Evolutionary conservation across 2,329 filamentous ascomycete genomes (phyloP).

Genomic region (Pleomassaria siparia): DNA sequence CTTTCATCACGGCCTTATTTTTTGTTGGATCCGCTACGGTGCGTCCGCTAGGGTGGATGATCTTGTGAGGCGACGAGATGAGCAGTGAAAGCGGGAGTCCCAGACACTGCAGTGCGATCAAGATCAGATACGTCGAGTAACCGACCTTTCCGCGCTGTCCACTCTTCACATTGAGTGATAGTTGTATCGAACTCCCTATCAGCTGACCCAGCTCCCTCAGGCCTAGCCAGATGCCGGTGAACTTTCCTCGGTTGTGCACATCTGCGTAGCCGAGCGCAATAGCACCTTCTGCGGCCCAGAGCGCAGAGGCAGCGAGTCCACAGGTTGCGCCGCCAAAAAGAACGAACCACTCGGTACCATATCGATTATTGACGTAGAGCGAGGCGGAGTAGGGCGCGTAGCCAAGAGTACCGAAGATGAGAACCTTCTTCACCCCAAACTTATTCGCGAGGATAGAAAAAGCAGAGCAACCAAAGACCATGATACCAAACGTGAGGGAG

Average conservation of each 20-base stretch:
- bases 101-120: conserved; percentile 51
- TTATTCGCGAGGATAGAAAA: conserved; percentile 30
- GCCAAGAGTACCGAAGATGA: conserved; percentile 33
- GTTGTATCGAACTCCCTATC: conserved; percentile 54
- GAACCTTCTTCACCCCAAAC: conserved; percentile 40
- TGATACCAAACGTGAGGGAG: conserved; percentile 50
- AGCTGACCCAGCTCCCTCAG: conserved; percentile 57
- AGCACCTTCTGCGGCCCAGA: conserved; percentile 47
- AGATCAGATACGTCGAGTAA: conserved; percentile 43
- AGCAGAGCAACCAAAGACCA: conserved; percentile 36
- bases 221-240: conserved; percentile 55
- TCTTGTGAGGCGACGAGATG: conserved; percentile 50
- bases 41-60: conserved; percentile 46
- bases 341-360: conserved; percentile 38
- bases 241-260: conserved; percentile 49
- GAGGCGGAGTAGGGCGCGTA: conserved; percentile 35
- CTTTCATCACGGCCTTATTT: conserved; percentile 43
- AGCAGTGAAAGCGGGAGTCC: conserved; percentile 50
- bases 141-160: conserved; percentile 50
- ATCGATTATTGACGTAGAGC: conserved; percentile 33
- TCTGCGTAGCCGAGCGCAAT: conserved; percentile 51
- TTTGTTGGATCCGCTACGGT: conserved; percentile 36
- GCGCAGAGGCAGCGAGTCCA: conserved; percentile 40
- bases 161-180: conserved; percentile 51
- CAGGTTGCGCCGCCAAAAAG: conserved; percentile 37